A percentile compares a stretch with the other conserved stretches of the same genome.
Conservation (phyloP, 768 basidiomycete species). For the Suillus americanus region DNA sequence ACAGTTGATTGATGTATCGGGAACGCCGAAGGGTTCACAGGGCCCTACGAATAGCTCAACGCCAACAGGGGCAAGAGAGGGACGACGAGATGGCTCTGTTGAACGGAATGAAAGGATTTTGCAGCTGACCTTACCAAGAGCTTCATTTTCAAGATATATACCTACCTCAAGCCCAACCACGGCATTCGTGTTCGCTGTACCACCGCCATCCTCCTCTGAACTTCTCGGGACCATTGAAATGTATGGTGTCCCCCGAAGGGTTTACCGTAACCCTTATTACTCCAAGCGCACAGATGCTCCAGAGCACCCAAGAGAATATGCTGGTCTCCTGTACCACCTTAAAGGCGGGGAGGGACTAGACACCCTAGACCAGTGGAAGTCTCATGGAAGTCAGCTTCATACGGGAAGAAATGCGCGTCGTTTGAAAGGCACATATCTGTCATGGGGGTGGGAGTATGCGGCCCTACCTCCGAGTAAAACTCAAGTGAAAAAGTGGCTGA, state of each 20-base stretch:
- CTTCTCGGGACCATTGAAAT: conserved; percentile 44
- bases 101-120: background rate
- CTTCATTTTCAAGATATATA: background rate
- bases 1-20: background rate
- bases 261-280: conserved; percentile 82
- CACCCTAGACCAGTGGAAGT: conserved; percentile 61
- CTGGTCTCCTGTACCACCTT: conserved; percentile 71
- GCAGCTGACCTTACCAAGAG: background rate
- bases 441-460: conserved; percentile 80
- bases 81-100: background rate
- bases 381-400: conserved; percentile 8
- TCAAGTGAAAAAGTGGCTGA: conserved; percentile 57
- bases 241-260: conserved; percentile 51
- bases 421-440: conserved; percentile 32
- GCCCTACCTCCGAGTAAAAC: conserved; percentile 61
- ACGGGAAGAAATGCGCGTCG: conserved; percentile 1
- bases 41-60: conserved; percentile 16
- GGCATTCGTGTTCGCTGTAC: conserved; percentile 43
- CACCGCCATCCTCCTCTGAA: conserved; percentile 51
- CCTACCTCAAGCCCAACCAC: conserved; percentile 10
- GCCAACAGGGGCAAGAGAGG: conserved; percentile 5
- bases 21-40: background rate
- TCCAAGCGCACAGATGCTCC: conserved; percentile 72
- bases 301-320: conserved; percentile 69
- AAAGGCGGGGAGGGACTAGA: conserved; percentile 61